Conservation (phyloP, 257 asterid genomes). For the Salvia miltiorrhiza region DNA sequence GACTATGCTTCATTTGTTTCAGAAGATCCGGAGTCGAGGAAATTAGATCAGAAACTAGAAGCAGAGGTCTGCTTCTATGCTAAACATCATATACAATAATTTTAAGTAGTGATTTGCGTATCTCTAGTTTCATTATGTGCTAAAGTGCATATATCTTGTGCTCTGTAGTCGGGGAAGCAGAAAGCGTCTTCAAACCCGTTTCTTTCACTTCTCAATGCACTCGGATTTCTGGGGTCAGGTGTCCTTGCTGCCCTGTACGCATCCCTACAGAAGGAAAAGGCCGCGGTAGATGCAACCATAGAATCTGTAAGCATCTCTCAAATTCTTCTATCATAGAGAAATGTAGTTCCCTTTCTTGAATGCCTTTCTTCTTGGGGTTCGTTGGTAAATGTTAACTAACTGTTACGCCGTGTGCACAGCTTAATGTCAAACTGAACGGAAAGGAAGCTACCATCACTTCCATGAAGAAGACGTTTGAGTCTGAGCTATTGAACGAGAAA, state of each 20-base stretch:
- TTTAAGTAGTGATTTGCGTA: conserved; percentile 21
- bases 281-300: conserved; percentile 46
- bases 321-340: neutral
- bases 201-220: conserved; percentile 52
- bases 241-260: conserved; percentile 80
- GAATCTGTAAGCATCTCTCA: conserved; percentile 61
- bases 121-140: conserved; percentile 18
- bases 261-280: conserved; percentile 60
- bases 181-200: conserved; percentile 41
- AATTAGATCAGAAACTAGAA: conserved; percentile 39
- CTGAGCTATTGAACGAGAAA: conserved; percentile 56
- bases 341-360: neutral
- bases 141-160: conserved; percentile 29
- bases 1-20: conserved; percentile 21
- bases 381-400: neutral
- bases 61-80: conserved; percentile 55
- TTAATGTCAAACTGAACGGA: conserved; percentile 54
- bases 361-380: neutral
- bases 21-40: conserved; percentile 38
- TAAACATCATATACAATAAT: conserved; percentile 21
- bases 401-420: conserved; percentile 37
- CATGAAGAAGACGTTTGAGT: conserved; percentile 45
- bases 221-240: conserved; percentile 69
- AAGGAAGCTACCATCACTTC: conserved; percentile 45
- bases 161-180: conserved; percentile 36